Evolutionary conservation across 73 alveolate genomes (phyloP), one percentile per base, ranked within the genome.

Genomic region (Urostyla sp.): DNA sequence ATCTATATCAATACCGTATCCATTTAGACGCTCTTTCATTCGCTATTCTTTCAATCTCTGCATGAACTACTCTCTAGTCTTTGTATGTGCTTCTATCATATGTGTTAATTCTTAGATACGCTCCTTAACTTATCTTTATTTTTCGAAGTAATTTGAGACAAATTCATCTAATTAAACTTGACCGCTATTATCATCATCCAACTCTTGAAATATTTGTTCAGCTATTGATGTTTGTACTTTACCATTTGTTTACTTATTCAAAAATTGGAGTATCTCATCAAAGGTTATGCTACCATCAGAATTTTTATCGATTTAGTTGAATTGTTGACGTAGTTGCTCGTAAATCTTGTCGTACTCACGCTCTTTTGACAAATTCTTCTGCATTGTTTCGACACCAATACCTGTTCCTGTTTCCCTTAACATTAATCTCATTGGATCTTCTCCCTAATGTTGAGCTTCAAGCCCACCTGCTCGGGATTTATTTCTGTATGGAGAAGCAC

Each of bases 1-100:
- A 23, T 85, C 93, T 31, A 63, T 79, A 85, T 84, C 88, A 1
- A 89, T 27, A 4, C 90, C 90, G 21, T 54, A 85, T 0, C 56
- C n/a, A 53, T 89, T 89, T 31, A 61, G 72, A 32, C 86, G 76
- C 49, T 89, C 96, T 18, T 58, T 53, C 72, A 16, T 60, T 27
- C 76, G 80, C n/a, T 63, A 76, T 48, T 89, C 96, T 50, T 78
- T 80, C 20, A 85, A 37, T 38, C 55, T 78, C 16, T 6, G 5
- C 10, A 43, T 26, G 18, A 75, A 5, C 51, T 75, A 69, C 38
- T 53, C 87, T 24, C 67, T 59, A 26, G 84, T 50, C 36, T 30
- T 34, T 18, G 63, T 49, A 38, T 85, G 58, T 31, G 16, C 88
- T 31, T 50, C 54, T 8, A 59, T 49, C 0, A 24, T 57, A 20